Base-by-base conservation (phyloP, 805 yeast genomes). In the Ogataea pini region DNA sequence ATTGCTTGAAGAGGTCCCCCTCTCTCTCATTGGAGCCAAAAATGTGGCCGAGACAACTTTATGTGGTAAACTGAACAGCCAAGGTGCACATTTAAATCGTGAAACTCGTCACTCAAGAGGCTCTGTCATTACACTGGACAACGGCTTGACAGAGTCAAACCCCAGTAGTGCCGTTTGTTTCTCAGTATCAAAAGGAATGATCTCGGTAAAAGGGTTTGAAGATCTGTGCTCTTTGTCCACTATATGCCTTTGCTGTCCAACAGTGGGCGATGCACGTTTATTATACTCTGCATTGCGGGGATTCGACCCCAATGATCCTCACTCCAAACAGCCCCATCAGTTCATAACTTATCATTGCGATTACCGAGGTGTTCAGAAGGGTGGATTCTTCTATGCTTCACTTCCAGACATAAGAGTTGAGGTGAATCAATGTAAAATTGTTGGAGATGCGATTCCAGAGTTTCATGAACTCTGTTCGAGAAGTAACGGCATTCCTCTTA, bases 261-360 rank as follows among this genome's bases (percentile, higher is more conserved):
- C 42, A 1, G 31, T 50, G 14, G 7, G 5, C 12, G 47, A 40
- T 33, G 25, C 42, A 3, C 42, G 54, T 7, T 12, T 31, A 17
- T 33, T 49, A 6, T 52, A 36, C 28, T 27, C 56, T 12, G 22
- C 9, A 18, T 14, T 54, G 16, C 41, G 52, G 24, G 37, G 29
- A 6, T 54, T 36, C 44, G 52, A 51, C 31, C 8, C 19, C 7
- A 4, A 20, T 8, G 58, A 54, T 20, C 50, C 48, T 8, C 10
- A 34, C 14, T 54, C 56, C n/a, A 51, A 48, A 37, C 17, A 49
- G 10, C 14, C 42, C 2, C 39, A 42, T 20, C 49, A 51, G 41
- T 54, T 27, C 32, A 37, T 44, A 2, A 44, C 41, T 9, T 47
- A 45, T 20, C 56, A 46, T 14, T 24, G 46, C 10, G 58, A 54